Conservation (phyloP, 2,329 filamentous ascomycete genomes). For the Erysiphe pulchra region DNA sequence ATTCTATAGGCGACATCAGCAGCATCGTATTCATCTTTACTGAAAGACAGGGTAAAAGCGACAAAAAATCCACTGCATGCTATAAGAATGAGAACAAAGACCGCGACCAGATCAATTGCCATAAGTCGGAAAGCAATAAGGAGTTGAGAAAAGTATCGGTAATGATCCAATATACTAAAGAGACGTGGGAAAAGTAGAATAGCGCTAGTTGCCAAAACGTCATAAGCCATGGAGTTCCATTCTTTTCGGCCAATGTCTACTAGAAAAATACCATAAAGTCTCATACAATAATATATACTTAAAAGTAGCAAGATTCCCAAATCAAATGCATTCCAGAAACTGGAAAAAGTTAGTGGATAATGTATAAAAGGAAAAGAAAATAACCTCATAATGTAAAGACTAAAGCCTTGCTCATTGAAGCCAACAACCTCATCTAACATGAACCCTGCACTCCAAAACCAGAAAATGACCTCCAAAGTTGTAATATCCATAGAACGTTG, state of each 20-base stretch:
- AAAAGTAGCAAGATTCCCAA: conserved; percentile 68
- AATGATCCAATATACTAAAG: conserved; percentile 83
- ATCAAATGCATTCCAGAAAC: conserved; percentile 93
- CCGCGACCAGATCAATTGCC: conserved; percentile 67
- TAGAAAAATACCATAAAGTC: conserved; percentile 66
- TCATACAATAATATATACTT: conserved; percentile 71
- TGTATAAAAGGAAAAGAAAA: not conserved
- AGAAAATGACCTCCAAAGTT: conserved; percentile 65
- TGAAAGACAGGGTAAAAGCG: conserved; percentile 66
- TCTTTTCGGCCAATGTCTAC: conserved; percentile 40
- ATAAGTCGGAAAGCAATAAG: conserved; percentile 86
- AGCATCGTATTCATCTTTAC: conserved; percentile 40
- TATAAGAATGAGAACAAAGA: conserved; percentile 64
- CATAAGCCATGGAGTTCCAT: conserved; percentile 69
- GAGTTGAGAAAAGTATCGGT: conserved; percentile 85
- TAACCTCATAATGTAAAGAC: conserved; percentile 65
- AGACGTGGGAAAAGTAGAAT: conserved; percentile 74
- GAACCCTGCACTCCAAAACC: conserved; percentile 94
- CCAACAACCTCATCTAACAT: conserved; percentile 92
- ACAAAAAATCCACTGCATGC: conserved; percentile 88
- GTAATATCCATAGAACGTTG: conserved; percentile 60
- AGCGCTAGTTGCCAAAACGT: conserved; percentile 77
- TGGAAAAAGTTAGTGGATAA: not conserved
- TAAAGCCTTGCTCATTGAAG: conserved; percentile 91
- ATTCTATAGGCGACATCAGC: conserved; percentile 64